Conservation (phyloP, 345 rosid genomes). For the Aethionema arabicum region DNA sequence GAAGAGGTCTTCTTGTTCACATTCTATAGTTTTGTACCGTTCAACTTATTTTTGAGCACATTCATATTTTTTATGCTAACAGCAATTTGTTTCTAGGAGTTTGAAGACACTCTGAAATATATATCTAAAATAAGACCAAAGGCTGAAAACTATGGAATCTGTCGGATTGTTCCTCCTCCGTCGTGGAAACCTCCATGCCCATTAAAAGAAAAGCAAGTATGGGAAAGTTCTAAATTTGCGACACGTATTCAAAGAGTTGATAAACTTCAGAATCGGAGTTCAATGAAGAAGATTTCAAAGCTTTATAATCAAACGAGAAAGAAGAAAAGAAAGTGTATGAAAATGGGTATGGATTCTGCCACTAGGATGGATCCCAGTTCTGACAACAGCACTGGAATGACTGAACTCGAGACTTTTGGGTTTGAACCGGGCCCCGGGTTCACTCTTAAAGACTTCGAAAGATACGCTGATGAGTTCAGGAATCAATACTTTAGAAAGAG, state of each 20-base stretch:
- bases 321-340: conserved; percentile 78
- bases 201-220: conserved; percentile 61
- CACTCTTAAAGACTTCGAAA: conserved; percentile 72
- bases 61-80: conserved; percentile 30
- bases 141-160: conserved; percentile 94
- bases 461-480: conserved; percentile 86
- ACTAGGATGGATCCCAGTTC: conserved; percentile 42
- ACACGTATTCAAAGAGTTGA: conserved; percentile 98
- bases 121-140: conserved; percentile 73
- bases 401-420: conserved; percentile 74
- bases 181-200: conserved; percentile 98
- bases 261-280: conserved; percentile 89
- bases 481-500: conserved; percentile 65
- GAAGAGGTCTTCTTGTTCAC: conserved; percentile 72
- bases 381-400: conserved; percentile 44
- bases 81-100: conserved; percentile 59
- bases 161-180: conserved; percentile 96
- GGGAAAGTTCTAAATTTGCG: conserved; percentile 77
- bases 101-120: conserved; percentile 85
- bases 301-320: conserved; percentile 50
- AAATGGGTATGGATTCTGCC: conserved; percentile 56
- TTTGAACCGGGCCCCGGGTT: conserved; percentile 95
- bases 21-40: conserved; percentile 29
- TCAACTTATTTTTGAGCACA: conserved; percentile 4
- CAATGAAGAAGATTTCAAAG: conserved; percentile 66